Evolutionary conservation across 257 asterid genomes (phyloP).

Genomic region (Anisodus acutangulus): DNA sequence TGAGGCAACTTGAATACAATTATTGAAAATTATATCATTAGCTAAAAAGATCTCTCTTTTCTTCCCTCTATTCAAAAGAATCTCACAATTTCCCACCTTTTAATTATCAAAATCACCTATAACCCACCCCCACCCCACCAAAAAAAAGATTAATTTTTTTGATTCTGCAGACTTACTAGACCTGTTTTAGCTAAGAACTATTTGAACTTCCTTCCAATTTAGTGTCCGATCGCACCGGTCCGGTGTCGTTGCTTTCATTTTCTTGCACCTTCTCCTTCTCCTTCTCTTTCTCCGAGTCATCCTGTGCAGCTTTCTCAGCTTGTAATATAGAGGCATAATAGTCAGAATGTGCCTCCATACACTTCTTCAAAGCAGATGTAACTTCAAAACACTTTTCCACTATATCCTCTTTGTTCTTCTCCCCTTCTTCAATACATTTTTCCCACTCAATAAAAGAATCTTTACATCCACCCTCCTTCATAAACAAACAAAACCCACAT

Average conservation of each 20-base stretch:
- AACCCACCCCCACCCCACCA: slow-evolving; percentile 10
- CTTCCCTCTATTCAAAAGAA: slow-evolving; percentile 35
- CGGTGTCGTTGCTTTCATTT: slow-evolving; percentile 30
- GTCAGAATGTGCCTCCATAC: slow-evolving; percentile 81
- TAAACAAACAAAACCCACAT: slow-evolving; percentile 81
- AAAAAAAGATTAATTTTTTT: not conserved
- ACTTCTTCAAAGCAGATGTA: slow-evolving; percentile 60
- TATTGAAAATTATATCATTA: slow-evolving; percentile 36
- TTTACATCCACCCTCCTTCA: slow-evolving; percentile 87
- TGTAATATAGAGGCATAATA: slow-evolving; percentile 68
- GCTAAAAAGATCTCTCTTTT: slow-evolving; percentile 27
- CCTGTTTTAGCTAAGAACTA: slow-evolving; percentile 38
- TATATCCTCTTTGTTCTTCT: slow-evolving; percentile 60
- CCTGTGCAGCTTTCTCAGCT: slow-evolving; percentile 71
- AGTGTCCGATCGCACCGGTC: not conserved
- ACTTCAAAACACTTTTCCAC: slow-evolving; percentile 65
- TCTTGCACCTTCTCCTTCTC: slow-evolving; percentile 45
- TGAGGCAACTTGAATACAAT: not conserved
- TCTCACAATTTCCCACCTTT: slow-evolving; percentile 31
- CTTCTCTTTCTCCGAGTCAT: slow-evolving; percentile 54
- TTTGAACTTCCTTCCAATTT: slow-evolving; percentile 30
- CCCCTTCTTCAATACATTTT: slow-evolving; percentile 73
- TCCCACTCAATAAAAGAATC: slow-evolving; percentile 72
- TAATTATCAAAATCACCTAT: slow-evolving; percentile 27
- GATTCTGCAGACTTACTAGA: slow-evolving; percentile 28